These are phyloP conservation scores for Podaxis carcinomalis DNA, from an alignment of 768 basidiomycete genomes.

Conservation along the genomic window DNA sequence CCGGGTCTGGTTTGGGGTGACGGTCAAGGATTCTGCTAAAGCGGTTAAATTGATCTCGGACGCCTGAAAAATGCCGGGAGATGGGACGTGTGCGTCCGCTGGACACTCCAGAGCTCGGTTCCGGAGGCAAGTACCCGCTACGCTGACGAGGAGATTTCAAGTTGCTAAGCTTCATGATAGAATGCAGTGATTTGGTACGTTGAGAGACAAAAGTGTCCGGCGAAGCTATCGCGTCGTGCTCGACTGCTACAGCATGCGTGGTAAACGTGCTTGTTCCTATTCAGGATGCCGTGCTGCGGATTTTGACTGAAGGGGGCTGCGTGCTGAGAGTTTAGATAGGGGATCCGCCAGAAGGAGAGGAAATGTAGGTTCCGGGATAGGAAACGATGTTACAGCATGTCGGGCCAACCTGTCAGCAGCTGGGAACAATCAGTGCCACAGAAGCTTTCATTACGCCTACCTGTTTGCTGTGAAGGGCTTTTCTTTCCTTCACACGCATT, in stretches of 20 bases:
- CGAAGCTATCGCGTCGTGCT: not conserved
- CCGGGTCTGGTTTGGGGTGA: not conserved
- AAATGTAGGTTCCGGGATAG: not conserved
- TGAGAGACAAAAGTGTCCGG: not conserved
- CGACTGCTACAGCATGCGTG: not conserved
- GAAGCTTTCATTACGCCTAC: too few species aligned
- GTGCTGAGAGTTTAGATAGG: not conserved
- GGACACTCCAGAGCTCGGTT: not conserved
- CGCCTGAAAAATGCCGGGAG: not conserved
- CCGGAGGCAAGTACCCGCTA: conserved; percentile 3
- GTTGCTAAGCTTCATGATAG: not conserved
- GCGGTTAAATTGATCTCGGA: not conserved
- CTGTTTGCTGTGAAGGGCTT: too few species aligned
- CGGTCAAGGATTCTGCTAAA: not conserved
- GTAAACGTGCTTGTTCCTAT: not conserved
- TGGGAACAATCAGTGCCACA: too few species aligned
- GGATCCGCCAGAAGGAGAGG: not conserved
- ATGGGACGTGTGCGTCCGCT: not conserved
- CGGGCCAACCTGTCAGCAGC: too few species aligned
- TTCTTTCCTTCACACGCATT: too few species aligned
- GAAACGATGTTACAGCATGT: too few species aligned
- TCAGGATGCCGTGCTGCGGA: not conserved
- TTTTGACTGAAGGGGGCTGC: not conserved
- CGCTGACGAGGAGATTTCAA: conserved; percentile 2
- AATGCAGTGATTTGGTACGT: not conserved